Evolutionary conservation across 306 rosid species (phyloP), one percentile per base, ranked within the genome.

Genomic region (Lathyrus tuberosus): DNA sequence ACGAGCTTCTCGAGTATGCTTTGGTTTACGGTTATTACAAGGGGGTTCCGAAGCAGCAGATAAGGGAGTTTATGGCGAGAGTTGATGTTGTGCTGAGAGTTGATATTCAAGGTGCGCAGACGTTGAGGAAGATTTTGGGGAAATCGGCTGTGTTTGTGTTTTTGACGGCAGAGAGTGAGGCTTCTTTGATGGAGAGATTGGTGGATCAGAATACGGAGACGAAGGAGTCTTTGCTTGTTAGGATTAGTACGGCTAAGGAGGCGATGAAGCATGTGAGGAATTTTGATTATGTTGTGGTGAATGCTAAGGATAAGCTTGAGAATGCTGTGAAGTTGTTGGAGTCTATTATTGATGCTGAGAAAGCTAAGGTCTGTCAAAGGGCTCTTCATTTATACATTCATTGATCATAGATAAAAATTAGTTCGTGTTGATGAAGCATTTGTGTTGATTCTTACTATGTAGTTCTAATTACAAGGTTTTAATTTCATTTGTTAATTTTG

Each of bases 231-330:
- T 52, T 94, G 83, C 79, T 89, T 10, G 92, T 94, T 48, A 80
- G 99, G 83, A 83, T 91, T 64, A 83, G 91, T 0, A 89, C 97
- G 0, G 97, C 99, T 0, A 83, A 89, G 66, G 99, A 94, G 81
- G 99, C 91, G 84, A 83, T 94, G 66, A 94, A 80, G 80, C 97
- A 86, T 42, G 75, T 88, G 8, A 83, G 76, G 78, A 79, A 62
- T 31, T 94, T 91, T 58, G 99, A 94, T 67, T 94, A 94, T 52
- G 97, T 86, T 37, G 97, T 94, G 41, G 97, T n/a, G n/a, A n/a
- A n/a, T n/a, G n/a, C n/a, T n/a, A n/a, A n/a, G n/a, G n/a, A n/a
- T n/a, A n/a, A n/a, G n/a, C n/a, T n/a, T n/a, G n/a, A n/a, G n/a
- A n/a, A n/a, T n/a, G n/a, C n/a, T n/a, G n/a, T n/a, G n/a, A n/a